A percentile compares a stretch with the other conserved stretches of the same genome.
These are phyloP conservation scores for Erodium trifolium DNA, from an alignment of 441 rosid species.

Conservation along the genomic window DNA sequence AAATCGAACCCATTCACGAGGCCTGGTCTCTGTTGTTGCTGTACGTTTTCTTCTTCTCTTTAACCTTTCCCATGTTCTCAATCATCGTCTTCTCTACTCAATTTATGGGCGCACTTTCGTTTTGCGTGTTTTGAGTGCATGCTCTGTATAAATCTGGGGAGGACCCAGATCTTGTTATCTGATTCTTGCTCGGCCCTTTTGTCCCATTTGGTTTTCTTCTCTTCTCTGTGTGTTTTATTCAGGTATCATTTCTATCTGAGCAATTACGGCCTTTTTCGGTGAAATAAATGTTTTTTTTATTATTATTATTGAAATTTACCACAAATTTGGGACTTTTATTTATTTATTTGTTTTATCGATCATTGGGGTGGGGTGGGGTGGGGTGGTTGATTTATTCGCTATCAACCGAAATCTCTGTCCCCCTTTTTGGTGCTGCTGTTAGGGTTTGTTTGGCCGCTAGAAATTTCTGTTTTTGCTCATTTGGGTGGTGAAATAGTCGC, in stretches of 20 bases:
- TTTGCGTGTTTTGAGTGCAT: no score
- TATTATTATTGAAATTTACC: not conserved
- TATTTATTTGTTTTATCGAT: not conserved
- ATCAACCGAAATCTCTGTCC: not conserved
- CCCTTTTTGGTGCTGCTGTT: not conserved
- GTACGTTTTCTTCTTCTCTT: not conserved
- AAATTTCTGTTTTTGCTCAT: not conserved
- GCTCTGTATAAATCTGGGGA: not conserved
- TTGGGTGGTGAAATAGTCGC: not conserved
- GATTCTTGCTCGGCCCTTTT: not conserved
- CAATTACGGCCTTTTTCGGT: not conserved
- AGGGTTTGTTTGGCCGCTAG: constrained; percentile 1
- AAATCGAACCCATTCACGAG: not conserved
- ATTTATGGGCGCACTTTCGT: not conserved
- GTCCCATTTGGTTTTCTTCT: not conserved
- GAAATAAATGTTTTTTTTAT: not conserved
- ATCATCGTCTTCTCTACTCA: not conserved
- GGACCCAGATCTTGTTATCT: not conserved
- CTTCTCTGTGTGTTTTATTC: not conserved
- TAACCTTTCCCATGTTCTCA: not conserved
- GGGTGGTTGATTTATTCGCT: not conserved
- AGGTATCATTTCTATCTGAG: not conserved
- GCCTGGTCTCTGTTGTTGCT: not conserved
- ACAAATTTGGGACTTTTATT: not conserved
- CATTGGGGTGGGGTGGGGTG: not conserved